Base-by-base conservation (phyloP, 1,139 yeast species). In the Taiozyma sp. region DNA sequence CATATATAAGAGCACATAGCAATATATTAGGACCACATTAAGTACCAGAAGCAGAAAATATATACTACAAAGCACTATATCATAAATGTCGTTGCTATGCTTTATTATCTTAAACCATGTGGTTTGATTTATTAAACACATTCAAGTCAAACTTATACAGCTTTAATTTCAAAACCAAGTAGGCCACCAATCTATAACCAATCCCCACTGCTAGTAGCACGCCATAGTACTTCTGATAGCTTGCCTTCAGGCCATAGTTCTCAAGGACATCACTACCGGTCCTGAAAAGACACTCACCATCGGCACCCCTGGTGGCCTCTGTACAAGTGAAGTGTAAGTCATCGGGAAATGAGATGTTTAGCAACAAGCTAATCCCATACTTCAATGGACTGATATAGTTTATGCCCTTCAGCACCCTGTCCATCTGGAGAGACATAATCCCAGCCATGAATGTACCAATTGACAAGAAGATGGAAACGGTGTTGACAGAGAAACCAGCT, bases 361-460 rank as follows among this genome's bases (percentile, higher is more conserved):
- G 75, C 66, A 44, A 50, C 79, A 82, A 42, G 80, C 83, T 6
- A 79, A 85, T 43, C 2, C 56, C 57, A 64, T 85, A 89, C 59
- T 85, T 85, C 61, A 85, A 69, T 1, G 96, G 96, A 51, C 85
- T 85, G 6, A 85, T 59, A 70, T 81, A 89, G 65, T 88, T 88
- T 64, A 86, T 68, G 0, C 83, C 96, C 57, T 75, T 74, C 61
- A 88, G 75, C 49, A 89, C 81, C 1, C 68, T 70, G 16, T 88
- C 89, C 85, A 88, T 81, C 34, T 83, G 75, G 57, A 88, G 70
- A 0, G 96, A 85, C 83, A 89, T 77, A 4, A 91, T 73, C 7
- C 96, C 97, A 3, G 89, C 88, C 95, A 89, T 86, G 60, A 86
- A 80, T 22, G 86, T 79, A 3, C 93, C 95, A 51, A 88, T 71